phyloP scores from a whole-genome alignment of 2,329 filamentous ascomycete genomes.

The Diaporthe caulivora region DNA sequence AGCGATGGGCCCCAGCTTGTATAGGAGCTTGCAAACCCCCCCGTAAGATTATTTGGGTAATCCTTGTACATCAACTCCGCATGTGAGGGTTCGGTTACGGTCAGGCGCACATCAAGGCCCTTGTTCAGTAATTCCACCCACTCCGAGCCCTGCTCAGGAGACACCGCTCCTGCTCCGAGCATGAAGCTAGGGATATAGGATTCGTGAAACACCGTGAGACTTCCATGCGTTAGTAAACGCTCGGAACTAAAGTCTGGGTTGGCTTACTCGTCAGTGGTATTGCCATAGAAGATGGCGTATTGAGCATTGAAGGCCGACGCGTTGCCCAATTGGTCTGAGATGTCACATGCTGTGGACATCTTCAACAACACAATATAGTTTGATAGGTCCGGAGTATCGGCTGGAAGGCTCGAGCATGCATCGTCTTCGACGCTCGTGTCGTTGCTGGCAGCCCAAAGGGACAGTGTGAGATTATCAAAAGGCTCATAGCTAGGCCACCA shows the following conservation, averaged over 20 bases:
- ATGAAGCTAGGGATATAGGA: slow-evolving; percentile 28
- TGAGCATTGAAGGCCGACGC: slow-evolving; percentile 55
- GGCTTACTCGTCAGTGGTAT: slow-evolving; percentile 29
- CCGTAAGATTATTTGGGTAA: slow-evolving; percentile 54
- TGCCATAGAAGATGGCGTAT: slow-evolving; percentile 40
- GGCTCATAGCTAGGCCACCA: slow-evolving; percentile 39
- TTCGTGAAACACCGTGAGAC: background rate
- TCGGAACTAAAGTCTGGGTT: background rate
- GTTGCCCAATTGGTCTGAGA: slow-evolving; percentile 51
- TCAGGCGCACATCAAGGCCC: slow-evolving; percentile 43
- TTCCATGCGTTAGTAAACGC: background rate
- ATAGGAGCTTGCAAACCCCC: slow-evolving; percentile 63
- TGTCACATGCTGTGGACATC: slow-evolving; percentile 47
- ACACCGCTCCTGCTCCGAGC: slow-evolving; percentile 39
- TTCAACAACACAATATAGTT: slow-evolving; percentile 55
- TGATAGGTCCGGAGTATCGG: slow-evolving; percentile 54
- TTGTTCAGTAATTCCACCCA: slow-evolving; percentile 44
- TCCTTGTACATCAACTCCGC: slow-evolving; percentile 24
- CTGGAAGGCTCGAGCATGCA: slow-evolving; percentile 54
- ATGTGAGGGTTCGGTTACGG: slow-evolving; percentile 37
- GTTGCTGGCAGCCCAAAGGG: slow-evolving; percentile 48
- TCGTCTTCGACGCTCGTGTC: slow-evolving; percentile 47
- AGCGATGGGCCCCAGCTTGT: slow-evolving; percentile 72
- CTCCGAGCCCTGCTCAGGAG: slow-evolving; percentile 41
- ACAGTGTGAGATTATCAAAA: slow-evolving; percentile 39